Evolutionary conservation across 1,284 basidiomycete species (phyloP).

Genomic region (Cutaneotrichosporon sp.): DNA sequence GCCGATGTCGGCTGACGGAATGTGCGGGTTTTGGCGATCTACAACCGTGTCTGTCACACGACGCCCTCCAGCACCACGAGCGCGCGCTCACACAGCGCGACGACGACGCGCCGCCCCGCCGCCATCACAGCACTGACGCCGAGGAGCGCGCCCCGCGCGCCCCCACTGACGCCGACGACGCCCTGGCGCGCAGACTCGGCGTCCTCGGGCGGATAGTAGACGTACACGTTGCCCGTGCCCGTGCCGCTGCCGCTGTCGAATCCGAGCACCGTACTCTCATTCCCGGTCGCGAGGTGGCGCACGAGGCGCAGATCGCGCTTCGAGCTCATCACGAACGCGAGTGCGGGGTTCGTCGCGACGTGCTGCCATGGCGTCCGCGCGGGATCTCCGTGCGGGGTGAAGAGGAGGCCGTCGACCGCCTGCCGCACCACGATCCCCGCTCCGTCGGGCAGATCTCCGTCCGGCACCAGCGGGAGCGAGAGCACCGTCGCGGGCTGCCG

Average conservation of each 20-base stretch:
- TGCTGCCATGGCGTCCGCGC: constrained; percentile 68
- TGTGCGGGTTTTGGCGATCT: background rate
- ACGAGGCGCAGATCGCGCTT: constrained; percentile 86
- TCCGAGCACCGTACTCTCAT: constrained; percentile 61
- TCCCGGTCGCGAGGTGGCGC: constrained; percentile 60
- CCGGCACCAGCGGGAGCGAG: constrained; percentile 30
- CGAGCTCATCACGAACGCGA: constrained; percentile 90
- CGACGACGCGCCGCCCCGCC: constrained; percentile 54
- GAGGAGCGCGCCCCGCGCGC: constrained; percentile 68
- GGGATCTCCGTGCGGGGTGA: constrained; percentile 48
- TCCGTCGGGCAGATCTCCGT: constrained; percentile 37
- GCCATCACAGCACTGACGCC: constrained; percentile 58
- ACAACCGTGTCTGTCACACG: background rate
- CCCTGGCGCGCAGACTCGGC: constrained; percentile 69
- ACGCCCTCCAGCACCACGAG: constrained; percentile 65
- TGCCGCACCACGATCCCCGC: constrained; percentile 69
- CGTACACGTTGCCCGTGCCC: constrained; percentile 70
- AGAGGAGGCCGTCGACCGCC: constrained; percentile 79
- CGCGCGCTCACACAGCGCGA: constrained; percentile 76
- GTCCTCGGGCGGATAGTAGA: constrained; percentile 64
- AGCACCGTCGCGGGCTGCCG: constrained; percentile 37
- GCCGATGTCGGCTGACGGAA: too few relatives aligned
- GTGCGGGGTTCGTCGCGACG: constrained; percentile 75
- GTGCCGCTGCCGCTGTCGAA: constrained; percentile 68
- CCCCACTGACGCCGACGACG: constrained; percentile 69